Base-by-base conservation (phyloP, 2,329 filamentous ascomycete genomes). In the Tolypocladium ophioglossoides region DNA sequence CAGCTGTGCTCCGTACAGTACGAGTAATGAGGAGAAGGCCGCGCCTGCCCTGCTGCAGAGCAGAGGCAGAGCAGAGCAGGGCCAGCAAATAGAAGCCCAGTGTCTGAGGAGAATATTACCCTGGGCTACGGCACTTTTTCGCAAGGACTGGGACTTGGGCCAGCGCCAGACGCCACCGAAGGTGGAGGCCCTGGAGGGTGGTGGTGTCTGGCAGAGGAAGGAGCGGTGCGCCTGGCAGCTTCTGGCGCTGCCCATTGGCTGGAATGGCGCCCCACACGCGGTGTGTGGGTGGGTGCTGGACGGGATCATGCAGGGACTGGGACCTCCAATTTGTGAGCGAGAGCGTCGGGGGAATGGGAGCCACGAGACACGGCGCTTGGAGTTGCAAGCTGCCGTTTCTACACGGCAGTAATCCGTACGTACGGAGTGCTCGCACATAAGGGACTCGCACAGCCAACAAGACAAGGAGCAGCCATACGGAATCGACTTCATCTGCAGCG, bases 81-180 rank as follows among this genome's bases (percentile, higher is more conserved):
- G 40, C 40, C 11, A 41, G 39, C 24, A n/a, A 27, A 46, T 30
- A 24, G 24, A 18, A 30, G 24, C 12, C 22, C 40, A n/a, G 41
- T 30, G 24, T 16, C 24, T 32, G 12, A 46, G 11, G 24, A 18
- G 41, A 30, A 16, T 35, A 16, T 11, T 62, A 64, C 6, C 27
- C 27, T 3, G 63, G 63, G 63, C 63, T 63, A 62, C 63, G 63
- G 63, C 63, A 65, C 62, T 66, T 61, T 48, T 65, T 62, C 59
- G 59, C 63, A 63, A 62, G 60, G 57, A 54, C 57, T 59, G 20
- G 48, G 32, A 38, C 34, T 24, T n/a, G 9, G 37, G 35, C 14
- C 49, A 38, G 49, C 34, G 49, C 34, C 35, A 51, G 22, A 39
- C 35, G 49, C 49, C 49, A 51, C 49, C 22, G 20, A 50, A 11